Percentiles rank a stretch among this genome's conserved stretches.
These are phyloP conservation scores for Colletotrichum magnum DNA, from an alignment of 2,329 filamentous ascomycete species.

Conservation along the genomic window DNA sequence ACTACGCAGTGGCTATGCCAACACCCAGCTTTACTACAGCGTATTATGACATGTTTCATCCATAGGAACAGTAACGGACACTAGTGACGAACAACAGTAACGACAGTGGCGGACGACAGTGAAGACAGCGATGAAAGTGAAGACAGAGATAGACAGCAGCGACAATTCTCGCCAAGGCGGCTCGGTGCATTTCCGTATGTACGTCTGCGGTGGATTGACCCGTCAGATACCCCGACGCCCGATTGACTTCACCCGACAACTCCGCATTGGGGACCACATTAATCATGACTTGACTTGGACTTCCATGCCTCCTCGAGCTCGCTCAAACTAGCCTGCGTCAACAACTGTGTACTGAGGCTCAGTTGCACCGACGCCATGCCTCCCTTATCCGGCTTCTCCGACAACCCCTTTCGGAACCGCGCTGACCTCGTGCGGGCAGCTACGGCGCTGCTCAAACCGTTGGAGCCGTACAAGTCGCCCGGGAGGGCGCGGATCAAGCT, in stretches of 20 bases:
- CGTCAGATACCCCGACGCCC: constrained; percentile 18
- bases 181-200: neutral
- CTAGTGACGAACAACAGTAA: too few species aligned
- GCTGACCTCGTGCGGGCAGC: constrained; percentile 47
- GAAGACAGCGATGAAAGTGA: too few species aligned
- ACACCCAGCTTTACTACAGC: too few species aligned
- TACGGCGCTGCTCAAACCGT: constrained; percentile 45
- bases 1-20: too few species aligned
- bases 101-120: too few species aligned
- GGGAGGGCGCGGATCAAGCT: constrained; percentile 48
- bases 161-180: neutral
- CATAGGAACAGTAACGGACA: too few species aligned
- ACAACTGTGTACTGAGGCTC: too few species aligned
- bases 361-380: constrained; percentile 42
- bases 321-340: too few species aligned
- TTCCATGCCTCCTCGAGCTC: too few species aligned
- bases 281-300: too few species aligned
- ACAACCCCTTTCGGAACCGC: constrained; percentile 50
- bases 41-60: too few species aligned
- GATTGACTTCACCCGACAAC: constrained; percentile 8
- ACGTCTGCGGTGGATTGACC: neutral
- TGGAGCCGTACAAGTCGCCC: constrained; percentile 47
- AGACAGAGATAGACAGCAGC: too few species aligned
- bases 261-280: neutral
- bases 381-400: constrained; percentile 48